These are phyloP conservation scores for Pseudocercospora fijiensis DNA, from an alignment of 2,329 filamentous ascomycete genomes.

Conservation along the genomic window DNA sequence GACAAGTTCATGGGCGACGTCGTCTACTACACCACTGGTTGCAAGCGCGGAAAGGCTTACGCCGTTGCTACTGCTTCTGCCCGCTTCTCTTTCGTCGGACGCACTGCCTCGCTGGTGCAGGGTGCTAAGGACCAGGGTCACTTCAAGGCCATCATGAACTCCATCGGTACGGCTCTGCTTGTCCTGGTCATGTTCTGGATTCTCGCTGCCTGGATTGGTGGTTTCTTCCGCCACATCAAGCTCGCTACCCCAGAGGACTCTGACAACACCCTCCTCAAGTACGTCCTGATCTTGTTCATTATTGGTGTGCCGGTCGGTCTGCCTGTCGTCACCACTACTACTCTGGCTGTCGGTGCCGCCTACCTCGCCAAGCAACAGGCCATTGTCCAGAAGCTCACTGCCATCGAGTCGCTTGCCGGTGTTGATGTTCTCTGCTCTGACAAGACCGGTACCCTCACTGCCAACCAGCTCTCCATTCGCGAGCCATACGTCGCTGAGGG, in stretches of 20 bases:
- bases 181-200: slow-evolving; percentile 78
- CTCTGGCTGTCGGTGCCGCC: slow-evolving; percentile 72
- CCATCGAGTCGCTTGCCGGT: slow-evolving; percentile 73
- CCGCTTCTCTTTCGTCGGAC: slow-evolving; percentile 72
- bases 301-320: slow-evolving; percentile 79
- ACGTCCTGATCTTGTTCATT: slow-evolving; percentile 69
- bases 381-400: slow-evolving; percentile 76
- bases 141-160: slow-evolving; percentile 83
- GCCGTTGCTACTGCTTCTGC: slow-evolving; percentile 67
- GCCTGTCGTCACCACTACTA: slow-evolving; percentile 75
- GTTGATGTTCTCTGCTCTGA: slow-evolving; percentile 78
- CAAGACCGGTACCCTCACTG: slow-evolving; percentile 76
- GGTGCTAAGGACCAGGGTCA: slow-evolving; percentile 74
- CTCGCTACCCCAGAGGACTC: slow-evolving; percentile 60
- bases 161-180: slow-evolving; percentile 70
- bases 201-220: slow-evolving; percentile 72
- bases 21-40: slow-evolving; percentile 76
- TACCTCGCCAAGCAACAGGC: slow-evolving; percentile 76
- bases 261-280: slow-evolving; percentile 65
- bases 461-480: slow-evolving; percentile 72
- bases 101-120: slow-evolving; percentile 70
- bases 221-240: slow-evolving; percentile 70
- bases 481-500: slow-evolving; percentile 75
- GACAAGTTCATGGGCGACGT: slow-evolving; percentile 76
- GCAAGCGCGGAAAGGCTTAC: slow-evolving; percentile 77